Evolutionary conservation across 495 filamentous ascomycete species (phyloP).

Genomic region (Apodospora peruviana): DNA sequence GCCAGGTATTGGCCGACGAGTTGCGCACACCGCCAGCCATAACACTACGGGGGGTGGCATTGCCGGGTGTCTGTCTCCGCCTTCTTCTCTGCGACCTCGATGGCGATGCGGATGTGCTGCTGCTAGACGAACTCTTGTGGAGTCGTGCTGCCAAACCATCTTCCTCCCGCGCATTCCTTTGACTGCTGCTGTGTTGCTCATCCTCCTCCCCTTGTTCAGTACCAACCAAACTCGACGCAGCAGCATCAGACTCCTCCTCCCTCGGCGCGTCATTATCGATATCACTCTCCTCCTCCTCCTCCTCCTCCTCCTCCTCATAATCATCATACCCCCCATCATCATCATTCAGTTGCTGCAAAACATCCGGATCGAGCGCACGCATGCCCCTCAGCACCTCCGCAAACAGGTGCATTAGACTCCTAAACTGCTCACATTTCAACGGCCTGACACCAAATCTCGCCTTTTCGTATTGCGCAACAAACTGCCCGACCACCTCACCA

Average conservation of each 20-base stretch:
- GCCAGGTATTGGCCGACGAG: constrained; percentile 27
- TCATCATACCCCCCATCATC: constrained; percentile 1
- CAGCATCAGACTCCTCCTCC: constrained; percentile 20
- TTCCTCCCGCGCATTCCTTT: constrained; percentile 19
- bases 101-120: constrained; percentile 18
- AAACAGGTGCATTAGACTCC: constrained; percentile 81
- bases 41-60: no score
- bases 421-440: constrained; percentile 61
- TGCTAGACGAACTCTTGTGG: constrained; percentile 17
- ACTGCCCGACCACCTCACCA: constrained; percentile 51
- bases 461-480: constrained; percentile 72
- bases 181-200: background rate
- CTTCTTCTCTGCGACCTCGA: constrained; percentile 9
- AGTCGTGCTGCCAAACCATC: constrained; percentile 11
- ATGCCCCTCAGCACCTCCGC: constrained; percentile 74
- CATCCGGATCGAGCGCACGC: constrained; percentile 51
- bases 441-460: constrained; percentile 67
- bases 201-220: background rate
- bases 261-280: constrained; percentile 41
- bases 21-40: no score
- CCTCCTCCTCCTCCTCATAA: constrained; percentile 26
- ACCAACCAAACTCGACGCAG: constrained; percentile 14
- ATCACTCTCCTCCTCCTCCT: constrained; percentile 40
- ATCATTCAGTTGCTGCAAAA: constrained; percentile 24
- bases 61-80: constrained; percentile 2